Evolutionary conservation across 805 yeast species (phyloP), one percentile per base, ranked within the genome.

Genomic region (Nakazawaea holstii): DNA sequence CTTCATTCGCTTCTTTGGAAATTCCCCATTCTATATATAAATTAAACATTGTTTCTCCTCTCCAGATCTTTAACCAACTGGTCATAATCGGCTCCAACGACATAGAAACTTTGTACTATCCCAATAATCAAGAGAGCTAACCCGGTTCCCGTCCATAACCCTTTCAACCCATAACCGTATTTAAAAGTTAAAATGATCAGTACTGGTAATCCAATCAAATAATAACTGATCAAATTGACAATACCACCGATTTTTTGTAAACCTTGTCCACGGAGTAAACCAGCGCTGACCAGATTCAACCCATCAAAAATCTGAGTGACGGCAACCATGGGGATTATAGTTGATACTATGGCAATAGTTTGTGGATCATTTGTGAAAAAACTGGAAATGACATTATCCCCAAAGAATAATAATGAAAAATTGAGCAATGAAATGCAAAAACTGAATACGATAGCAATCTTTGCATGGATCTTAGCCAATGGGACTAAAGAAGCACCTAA

Each of bases 181-280:
- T 68, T 65, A 58, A 83, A 83, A 1, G 84, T 71, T 43, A 81
- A 64, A 36, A 71, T 60, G 39, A 79, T 68, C 6, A 86, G 73
- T 56, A 80, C 62, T 4, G 90, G 90, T 14, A 83, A 65, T 10
- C 87, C 88, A 30, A 83, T 61, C 39, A 77, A 65, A 54, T 83
- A 82, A 60, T 82, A 82, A 6, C 83, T 68, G 31, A 78, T 49
- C 52, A 82, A 60, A 50, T 79, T 80, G 31, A 80, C 72, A 44
- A 72, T 71, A 2, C 85, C 84, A 0, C 85, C 84, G 33, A 82
- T 73, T 55, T 73, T 76, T 38, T 83, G 84, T 61, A 78, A 78
- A 13, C 92, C 92, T 65, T 84, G 91, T 6, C 92, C 92, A 59
- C 94, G 73, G 46, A 86, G 67, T 50, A 87, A 74, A 13, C 92